Conservation (phyloP, 129 eudicot species). For the carrot (Daucus carota) region DH1_v3.0 NC_030385.2:31852501-31853000, state of each 20-base stretch:
- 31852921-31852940: background rate
- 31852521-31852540: constrained; percentile 49
- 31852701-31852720: background rate
- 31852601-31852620: constrained; percentile 95
- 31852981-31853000: background rate
- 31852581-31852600: constrained; percentile 98
- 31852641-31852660: constrained; percentile 93
- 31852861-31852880: background rate
- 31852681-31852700: background rate
- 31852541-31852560: constrained; percentile 93
- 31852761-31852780: background rate
- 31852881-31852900: background rate
- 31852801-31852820: background rate
- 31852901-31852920: background rate
- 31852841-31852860: background rate
- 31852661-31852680: constrained; percentile 8
- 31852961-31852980: background rate
- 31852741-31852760: background rate
- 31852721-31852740: background rate
- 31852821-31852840: background rate
- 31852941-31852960: background rate
- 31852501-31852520: constrained; percentile 11
- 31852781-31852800: background rate
- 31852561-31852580: constrained; percentile 98
- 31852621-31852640: constrained; percentile 68